These are phyloP conservation scores for Ceriops zippeliana DNA, from an alignment of 345 rosid species.

Conservation along the genomic window DNA sequence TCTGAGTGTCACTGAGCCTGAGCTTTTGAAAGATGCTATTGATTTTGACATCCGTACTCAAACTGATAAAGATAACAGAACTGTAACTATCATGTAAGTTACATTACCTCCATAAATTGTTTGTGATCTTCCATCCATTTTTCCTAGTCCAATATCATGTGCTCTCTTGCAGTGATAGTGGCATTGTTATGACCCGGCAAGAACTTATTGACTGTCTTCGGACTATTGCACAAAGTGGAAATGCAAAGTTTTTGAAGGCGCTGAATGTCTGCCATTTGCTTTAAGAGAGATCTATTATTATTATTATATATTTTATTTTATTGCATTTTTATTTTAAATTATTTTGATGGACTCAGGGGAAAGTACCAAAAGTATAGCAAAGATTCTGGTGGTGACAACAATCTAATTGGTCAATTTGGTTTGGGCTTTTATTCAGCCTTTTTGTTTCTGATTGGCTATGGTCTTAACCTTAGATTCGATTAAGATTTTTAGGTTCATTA, in stretches of 20 bases:
- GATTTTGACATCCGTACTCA: conserved; percentile 89
- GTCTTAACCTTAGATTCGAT: not conserved
- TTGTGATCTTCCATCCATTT: conserved; percentile 1
- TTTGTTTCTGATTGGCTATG: conserved; percentile 81
- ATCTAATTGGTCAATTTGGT: conserved; percentile 96
- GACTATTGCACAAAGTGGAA: conserved; percentile 97
- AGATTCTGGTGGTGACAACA: conserved; percentile 70
- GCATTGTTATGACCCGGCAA: conserved; percentile 94
- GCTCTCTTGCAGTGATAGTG: conserved; percentile 62
- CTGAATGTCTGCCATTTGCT: conserved; percentile 52
- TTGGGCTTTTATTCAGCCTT: conserved; percentile 97
- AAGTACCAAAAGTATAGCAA: conserved; percentile 66
- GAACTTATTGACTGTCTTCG: conserved; percentile 95
- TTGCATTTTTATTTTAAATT: not conserved
- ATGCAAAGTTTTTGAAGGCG: conserved; percentile 90
- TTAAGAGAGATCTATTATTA: not conserved
- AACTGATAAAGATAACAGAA: conserved; percentile 79
- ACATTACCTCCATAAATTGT: not conserved
- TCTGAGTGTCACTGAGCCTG: conserved; percentile 75
- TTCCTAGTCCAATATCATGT: conserved; percentile 4
- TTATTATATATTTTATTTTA: not conserved
- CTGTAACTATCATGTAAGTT: conserved; percentile 64
- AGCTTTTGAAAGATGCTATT: conserved; percentile 57
- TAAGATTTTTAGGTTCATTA: not conserved
- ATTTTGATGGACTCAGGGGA: conserved; percentile 17